Base-by-base conservation (phyloP, 805 yeast species). In the Tetrapisispora namnaoensis region DNA sequence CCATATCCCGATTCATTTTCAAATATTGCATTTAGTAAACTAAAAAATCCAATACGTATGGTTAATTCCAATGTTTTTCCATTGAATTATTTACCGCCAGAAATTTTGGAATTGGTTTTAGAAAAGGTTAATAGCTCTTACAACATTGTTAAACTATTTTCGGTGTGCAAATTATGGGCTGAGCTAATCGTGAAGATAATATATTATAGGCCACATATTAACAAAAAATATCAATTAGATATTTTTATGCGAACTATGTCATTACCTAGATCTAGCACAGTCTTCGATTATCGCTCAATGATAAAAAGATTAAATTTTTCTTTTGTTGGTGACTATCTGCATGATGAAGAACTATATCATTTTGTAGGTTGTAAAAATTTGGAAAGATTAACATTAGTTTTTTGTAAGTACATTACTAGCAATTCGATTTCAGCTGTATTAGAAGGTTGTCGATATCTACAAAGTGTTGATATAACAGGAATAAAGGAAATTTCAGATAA, bases 401-500 rank as follows among this genome's bases (percentile, higher is more conserved):
- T 85, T 59, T 90, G 97, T 65, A 72, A 79, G 21, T 73, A 76
- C 50, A 66, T 91, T 24, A 68, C 85, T 0, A 79, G 81, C 53
- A 56, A 46, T 6, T 79, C 87, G n/a, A 76, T 91, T 35, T 71
- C 83, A 2, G 69, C 68, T 2, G 79, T 88, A 5, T 66, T 91
- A 32, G 61, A 70, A 45, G 79, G 79, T 20, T 88, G 95, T 65
- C 74, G 75, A 51, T 74, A 79, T 52, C 70, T 91, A 50, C 95
- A 86, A 65, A 84, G 95, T 40, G 82, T 91, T 45, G 98, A 91
- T 67, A 73, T 91, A 56, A 83, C 96, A 0, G 93, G 93, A 9
- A 83, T 87, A 5, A 73, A 73, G 40, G 79, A 76, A 52, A 70
- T 83, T 28, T 70, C 75, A n/a, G 96, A 90, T 69, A 79, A 75